Percentiles rank a stretch among this genome's conserved stretches.
phyloP scores from a whole-genome alignment of 345 rosid species.

The Lagerstroemia speciosa region DNA sequence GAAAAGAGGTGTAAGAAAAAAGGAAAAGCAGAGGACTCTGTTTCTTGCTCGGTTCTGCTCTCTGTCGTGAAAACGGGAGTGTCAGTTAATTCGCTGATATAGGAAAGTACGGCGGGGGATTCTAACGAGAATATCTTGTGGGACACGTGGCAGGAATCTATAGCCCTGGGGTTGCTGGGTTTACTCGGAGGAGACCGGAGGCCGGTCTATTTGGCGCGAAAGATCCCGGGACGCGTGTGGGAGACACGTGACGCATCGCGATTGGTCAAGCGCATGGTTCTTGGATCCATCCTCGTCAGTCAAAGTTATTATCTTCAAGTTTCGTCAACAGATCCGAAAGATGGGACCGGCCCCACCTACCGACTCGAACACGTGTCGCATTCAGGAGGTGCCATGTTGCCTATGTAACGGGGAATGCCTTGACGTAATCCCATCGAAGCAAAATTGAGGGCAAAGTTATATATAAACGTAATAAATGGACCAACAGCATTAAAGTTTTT shows the following conservation, averaged over 20 bases:
- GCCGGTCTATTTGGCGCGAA: conserved; percentile 11
- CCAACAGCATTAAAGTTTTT: too few relatives aligned
- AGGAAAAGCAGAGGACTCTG: not conserved
- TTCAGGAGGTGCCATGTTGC: conserved; percentile 20
- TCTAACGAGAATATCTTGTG: not conserved
- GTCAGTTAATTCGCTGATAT: conserved; percentile 2
- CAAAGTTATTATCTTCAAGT: not conserved
- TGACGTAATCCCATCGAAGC: not conserved
- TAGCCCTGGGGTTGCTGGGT: not conserved
- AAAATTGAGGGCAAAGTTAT: not conserved
- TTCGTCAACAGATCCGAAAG: not conserved
- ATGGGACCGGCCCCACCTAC: not conserved
- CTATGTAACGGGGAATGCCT: conserved; percentile 9
- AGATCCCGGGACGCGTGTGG: conserved; percentile 13
- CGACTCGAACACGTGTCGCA: conserved; percentile 25
- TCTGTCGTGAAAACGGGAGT: not conserved
- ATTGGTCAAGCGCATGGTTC: conserved; percentile 17
- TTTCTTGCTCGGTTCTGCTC: not conserved
- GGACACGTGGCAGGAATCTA: conserved; percentile 32
- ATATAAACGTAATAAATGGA: too few relatives aligned
- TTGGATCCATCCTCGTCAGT: conserved; percentile 22
- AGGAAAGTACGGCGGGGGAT: not conserved
- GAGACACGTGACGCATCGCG: conserved; percentile 17
- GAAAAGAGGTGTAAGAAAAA: not conserved
- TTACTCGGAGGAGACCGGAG: too few relatives aligned